Evolutionary conservation across 192 early-diverging fungal genomes (phyloP).

Genomic region (Allomyces arbusculus): DNA sequence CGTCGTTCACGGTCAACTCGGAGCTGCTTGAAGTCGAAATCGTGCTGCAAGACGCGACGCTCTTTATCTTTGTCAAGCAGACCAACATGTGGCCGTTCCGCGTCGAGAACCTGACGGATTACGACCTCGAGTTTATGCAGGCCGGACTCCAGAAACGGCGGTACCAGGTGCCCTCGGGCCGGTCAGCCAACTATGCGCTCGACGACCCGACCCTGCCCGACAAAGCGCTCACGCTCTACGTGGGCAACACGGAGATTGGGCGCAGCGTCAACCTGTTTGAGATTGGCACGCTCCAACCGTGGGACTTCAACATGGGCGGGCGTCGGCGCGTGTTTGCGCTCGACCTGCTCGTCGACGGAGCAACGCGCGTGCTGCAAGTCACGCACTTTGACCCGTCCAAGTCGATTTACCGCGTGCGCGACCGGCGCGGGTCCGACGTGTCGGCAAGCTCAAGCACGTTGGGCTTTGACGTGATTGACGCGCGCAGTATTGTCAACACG

Average conservation of each 20-base stretch:
- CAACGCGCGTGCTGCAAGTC: slow-evolving; percentile 44
- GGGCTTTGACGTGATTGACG: slow-evolving; percentile 29
- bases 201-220: slow-evolving; percentile 55
- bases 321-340: slow-evolving; percentile 29
- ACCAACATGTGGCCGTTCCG: slow-evolving; percentile 72
- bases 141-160: slow-evolving; percentile 8
- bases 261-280: slow-evolving; percentile 69
- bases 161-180: slow-evolving; percentile 27
- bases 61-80: slow-evolving; percentile 65
- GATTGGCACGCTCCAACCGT: slow-evolving; percentile 70
- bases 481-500: slow-evolving; percentile 24
- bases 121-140: slow-evolving; percentile 36
- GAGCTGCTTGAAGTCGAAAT: slow-evolving; percentile 63
- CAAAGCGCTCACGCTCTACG: slow-evolving; percentile 52
- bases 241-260: slow-evolving; percentile 37
- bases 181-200: slow-evolving; percentile 67
- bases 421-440: background rate
- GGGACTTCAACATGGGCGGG: slow-evolving; percentile 27
- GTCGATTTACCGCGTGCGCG: slow-evolving; percentile 33
- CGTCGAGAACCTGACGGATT: slow-evolving; percentile 53
- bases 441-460: slow-evolving; percentile 3
- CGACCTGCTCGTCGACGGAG: slow-evolving; percentile 50
- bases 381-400: slow-evolving; percentile 40
- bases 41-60: slow-evolving; percentile 68
- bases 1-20: slow-evolving; percentile 2